Conservation (phyloP, 768 basidiomycete genomes). For the Neoboletus subvelutipes region DNA sequence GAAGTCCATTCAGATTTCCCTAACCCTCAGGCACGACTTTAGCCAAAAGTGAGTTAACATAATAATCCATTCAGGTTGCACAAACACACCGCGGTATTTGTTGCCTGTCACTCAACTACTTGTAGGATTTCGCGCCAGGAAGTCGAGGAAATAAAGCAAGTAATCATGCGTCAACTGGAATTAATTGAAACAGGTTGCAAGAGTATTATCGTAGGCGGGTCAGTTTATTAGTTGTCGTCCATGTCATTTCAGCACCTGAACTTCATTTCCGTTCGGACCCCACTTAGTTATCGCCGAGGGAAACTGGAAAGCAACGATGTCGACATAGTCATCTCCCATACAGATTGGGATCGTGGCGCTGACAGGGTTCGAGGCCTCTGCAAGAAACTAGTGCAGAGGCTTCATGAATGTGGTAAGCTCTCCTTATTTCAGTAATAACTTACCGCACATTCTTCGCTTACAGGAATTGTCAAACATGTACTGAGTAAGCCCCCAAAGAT, state of each 20-base stretch:
- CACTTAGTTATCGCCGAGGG: conserved; percentile 74
- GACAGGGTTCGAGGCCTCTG: conserved; percentile 61
- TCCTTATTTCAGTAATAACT: not conserved
- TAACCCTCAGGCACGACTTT: conserved; percentile 60
- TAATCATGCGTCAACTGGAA: conserved; percentile 67
- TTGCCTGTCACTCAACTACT: not conserved
- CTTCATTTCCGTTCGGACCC: not conserved
- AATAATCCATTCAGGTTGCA: not conserved
- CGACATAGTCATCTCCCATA: conserved; percentile 85
- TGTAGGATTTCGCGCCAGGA: conserved; percentile 72
- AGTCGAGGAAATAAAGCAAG: conserved; percentile 71
- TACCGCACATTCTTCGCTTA: not conserved
- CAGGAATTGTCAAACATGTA: conserved; percentile 78
- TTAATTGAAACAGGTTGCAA: conserved; percentile 63
- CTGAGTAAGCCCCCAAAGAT: conserved; percentile 56
- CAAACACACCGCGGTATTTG: not conserved
- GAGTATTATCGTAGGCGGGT: conserved; percentile 84
- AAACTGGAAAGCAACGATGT: conserved; percentile 82
- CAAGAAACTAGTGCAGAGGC: conserved; percentile 52
- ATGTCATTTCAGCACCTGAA: not conserved
- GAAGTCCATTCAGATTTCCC: conserved; percentile 52
- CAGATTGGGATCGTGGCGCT: conserved; percentile 42
- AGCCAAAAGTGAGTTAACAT: conserved; percentile 40
- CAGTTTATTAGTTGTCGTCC: conserved; percentile 22
- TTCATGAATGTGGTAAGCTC: conserved; percentile 56